Evolutionary conservation across 2,329 filamentous ascomycete species (phyloP).

Genomic region (Ophiostoma pallidulum): DNA sequence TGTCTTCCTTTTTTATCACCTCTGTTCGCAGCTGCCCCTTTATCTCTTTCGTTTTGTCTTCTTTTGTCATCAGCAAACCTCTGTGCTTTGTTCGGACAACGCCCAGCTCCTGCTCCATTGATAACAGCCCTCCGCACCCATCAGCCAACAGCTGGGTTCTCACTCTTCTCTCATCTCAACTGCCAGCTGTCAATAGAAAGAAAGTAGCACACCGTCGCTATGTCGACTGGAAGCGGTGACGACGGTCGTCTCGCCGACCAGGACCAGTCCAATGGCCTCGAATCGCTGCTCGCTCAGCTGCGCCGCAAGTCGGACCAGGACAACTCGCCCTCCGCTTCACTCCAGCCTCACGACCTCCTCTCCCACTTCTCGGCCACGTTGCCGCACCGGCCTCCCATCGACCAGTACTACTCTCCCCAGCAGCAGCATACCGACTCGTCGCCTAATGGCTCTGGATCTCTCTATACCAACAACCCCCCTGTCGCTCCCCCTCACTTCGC

Average conservation of each 20-base stretch:
- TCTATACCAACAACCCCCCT: constrained; percentile 17
- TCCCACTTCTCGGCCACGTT: constrained; percentile 19
- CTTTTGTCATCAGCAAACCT: background rate
- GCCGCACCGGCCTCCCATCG: constrained; percentile 14
- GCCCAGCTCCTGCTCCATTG: no score
- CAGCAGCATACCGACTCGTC: constrained; percentile 22
- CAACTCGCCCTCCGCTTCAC: constrained; percentile 15
- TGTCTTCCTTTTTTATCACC: no score
- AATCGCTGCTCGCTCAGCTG: constrained; percentile 34
- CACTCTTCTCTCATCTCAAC: no score
- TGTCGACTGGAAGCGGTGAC: constrained; percentile 14
- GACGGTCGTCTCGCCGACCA: constrained; percentile 9
- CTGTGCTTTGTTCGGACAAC: no score
- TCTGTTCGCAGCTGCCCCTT: no score
- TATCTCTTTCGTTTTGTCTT: background rate
- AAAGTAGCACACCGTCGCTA: constrained; percentile 1
- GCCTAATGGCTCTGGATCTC: constrained; percentile 13
- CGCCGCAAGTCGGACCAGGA: constrained; percentile 26
- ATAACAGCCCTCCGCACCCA: no score
- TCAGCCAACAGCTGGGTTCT: no score
- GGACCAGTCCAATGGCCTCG: constrained; percentile 24
- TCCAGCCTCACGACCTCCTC: constrained; percentile 22
- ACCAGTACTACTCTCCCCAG: constrained; percentile 21
- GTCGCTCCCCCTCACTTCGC: constrained; percentile 4
- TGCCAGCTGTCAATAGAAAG: no score